These are phyloP conservation scores for Ceratocystis huliohia DNA, from an alignment of 2,329 filamentous ascomycete genomes.

Conservation along the genomic window DNA sequence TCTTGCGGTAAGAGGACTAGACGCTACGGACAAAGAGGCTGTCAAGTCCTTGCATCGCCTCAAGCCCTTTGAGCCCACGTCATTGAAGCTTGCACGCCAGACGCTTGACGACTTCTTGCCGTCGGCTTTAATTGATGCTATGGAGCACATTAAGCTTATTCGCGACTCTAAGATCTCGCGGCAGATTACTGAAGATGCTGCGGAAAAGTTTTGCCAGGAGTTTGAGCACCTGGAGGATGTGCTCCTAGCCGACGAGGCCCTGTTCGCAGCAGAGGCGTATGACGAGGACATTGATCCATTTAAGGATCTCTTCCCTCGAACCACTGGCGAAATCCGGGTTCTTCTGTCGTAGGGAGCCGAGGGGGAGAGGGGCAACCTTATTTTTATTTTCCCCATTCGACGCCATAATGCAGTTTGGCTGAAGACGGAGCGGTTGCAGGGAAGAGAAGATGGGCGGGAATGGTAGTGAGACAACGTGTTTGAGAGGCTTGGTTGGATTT, in stretches of 20 bases:
- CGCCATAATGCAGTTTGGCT: not conserved
- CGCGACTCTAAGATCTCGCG: constrained; percentile 60
- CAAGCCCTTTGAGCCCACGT: constrained; percentile 44
- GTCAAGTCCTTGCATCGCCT: constrained; percentile 34
- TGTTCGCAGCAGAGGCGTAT: constrained; percentile 21
- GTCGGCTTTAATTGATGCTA: constrained; percentile 82
- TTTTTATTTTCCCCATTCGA: not conserved
- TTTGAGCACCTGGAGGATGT: constrained; percentile 53
- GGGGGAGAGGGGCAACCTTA: not conserved
- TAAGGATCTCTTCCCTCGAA: constrained; percentile 43
- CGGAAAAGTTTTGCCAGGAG: constrained; percentile 69
- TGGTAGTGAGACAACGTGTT: not conserved
- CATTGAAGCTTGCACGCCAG: constrained; percentile 57
- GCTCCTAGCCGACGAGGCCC: constrained; percentile 34
- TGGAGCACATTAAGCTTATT: constrained; percentile 63
- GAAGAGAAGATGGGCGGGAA: not conserved
- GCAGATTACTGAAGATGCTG: constrained; percentile 68
- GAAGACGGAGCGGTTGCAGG: not conserved
- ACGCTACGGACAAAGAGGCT: constrained; percentile 35
- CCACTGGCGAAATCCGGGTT: constrained; percentile 47
- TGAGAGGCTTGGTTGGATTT: not conserved
- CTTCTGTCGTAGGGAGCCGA: constrained; percentile 36
- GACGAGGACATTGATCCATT: constrained; percentile 28
- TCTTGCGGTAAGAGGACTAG: constrained; percentile 10
- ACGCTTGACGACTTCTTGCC: constrained; percentile 81